These are phyloP conservation scores for Sporothrix humicola DNA, from an alignment of 2,329 filamentous ascomycete species.

Conservation along the genomic window DNA sequence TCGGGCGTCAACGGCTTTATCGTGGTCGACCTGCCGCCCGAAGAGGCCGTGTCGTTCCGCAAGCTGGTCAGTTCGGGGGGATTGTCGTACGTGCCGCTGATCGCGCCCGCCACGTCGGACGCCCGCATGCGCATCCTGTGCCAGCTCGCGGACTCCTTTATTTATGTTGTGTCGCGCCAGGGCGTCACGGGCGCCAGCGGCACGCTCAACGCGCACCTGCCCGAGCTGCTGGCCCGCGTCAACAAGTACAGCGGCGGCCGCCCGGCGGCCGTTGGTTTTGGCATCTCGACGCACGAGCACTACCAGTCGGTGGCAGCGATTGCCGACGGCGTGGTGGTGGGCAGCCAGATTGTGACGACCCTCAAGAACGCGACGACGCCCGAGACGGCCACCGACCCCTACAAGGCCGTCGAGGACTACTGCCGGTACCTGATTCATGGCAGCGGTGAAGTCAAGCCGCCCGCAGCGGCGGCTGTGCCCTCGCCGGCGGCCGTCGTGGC, in stretches of 20 bases:
- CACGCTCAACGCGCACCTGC: slow-evolving; percentile 78
- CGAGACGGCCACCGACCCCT: slow-evolving; percentile 51
- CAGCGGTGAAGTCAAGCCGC: slow-evolving; percentile 43
- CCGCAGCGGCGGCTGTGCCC: slow-evolving; percentile 61
- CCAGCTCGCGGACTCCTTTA: slow-evolving; percentile 96
- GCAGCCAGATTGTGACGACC: slow-evolving; percentile 89
- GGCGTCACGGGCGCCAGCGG: slow-evolving; percentile 93
- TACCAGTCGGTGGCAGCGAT: slow-evolving; percentile 83
- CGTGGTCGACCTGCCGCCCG: slow-evolving; percentile 91
- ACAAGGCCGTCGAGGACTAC: slow-evolving; percentile 80
- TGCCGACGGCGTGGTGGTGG: slow-evolving; percentile 94
- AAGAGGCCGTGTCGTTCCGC: slow-evolving; percentile 93
- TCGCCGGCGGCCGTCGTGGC: slow-evolving; percentile 70
- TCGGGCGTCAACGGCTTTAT: slow-evolving; percentile 96
- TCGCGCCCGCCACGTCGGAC: slow-evolving; percentile 91
- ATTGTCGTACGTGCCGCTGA: slow-evolving; percentile 94
- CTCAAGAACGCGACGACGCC: slow-evolving; percentile 63
- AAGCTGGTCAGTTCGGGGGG: slow-evolving; percentile 79
- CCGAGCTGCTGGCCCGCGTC: slow-evolving; percentile 80
- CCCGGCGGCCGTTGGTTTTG: slow-evolving; percentile 91
- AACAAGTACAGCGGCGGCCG: slow-evolving; percentile 91
- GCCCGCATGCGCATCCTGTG: slow-evolving; percentile 93
- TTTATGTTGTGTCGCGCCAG: slow-evolving; percentile 97
- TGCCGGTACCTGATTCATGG: slow-evolving; percentile 71
- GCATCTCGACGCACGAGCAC: slow-evolving; percentile 93